Base-by-base conservation (phyloP, 2,329 filamentous ascomycete genomes). In the Monosporascus ibericus region DNA sequence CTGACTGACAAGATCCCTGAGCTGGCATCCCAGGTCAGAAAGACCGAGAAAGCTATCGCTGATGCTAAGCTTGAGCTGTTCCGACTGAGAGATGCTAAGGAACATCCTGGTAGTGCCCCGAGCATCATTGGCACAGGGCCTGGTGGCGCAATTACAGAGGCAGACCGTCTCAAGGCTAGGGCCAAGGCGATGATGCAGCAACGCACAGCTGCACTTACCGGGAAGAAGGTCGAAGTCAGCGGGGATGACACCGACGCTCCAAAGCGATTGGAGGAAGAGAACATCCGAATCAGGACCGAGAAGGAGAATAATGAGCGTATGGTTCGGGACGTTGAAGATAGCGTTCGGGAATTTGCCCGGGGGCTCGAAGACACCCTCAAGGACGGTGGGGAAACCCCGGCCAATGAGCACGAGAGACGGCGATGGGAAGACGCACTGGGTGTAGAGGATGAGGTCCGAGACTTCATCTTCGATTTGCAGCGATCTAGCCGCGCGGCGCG, bases 141-240 rank as follows among this genome's bases (percentile, higher is more conserved):
- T 53, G 92, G 92, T 44, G 94, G 94, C 49, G 74, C 84, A 44
- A 84, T 99, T 42, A 99, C 94, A 0, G 94, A 99, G 71, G 88
- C 90, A 3, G 94, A 99, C 71, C 85, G 92, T 50, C 82, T 97
- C 60, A 97, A 96, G 75, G 94, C 94, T 37, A 85, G 92, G 60
- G 92, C 94, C 34, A 95, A 92, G 73, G 92, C 92, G 39, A 95
- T 96, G 85, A 99, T 99, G 94, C 92, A 97, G 73, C 92, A 96
- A 65, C 87, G 94, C 54, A 92, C 94, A 60, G 94, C 94, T 52
- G 92, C 94, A 18, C 75, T 99, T 57, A 90, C 91, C 22, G 94
- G 94, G 52, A 90, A 87, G 70, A 91, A 92, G 66, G 75, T 86
- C 47, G 84, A 89, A 38, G 70, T 76, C 2, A 75, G 74, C 46